phyloP scores from a whole-genome alignment of 176 grass and related monocot species.

The Carex myosuroides region DNA sequence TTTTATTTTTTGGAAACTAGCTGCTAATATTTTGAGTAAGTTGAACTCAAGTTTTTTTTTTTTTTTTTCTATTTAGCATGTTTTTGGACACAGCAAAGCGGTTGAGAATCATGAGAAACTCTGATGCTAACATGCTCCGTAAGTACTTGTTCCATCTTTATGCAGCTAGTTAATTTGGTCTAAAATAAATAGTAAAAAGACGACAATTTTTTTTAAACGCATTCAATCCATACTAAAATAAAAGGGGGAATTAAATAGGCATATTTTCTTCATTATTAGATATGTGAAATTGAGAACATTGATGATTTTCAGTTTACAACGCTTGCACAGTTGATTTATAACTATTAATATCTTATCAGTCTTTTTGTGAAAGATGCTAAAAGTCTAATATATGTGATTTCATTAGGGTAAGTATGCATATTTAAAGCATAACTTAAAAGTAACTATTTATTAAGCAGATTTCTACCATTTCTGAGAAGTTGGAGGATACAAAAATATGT shows the following conservation, averaged over 20 bases:
- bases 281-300: not conserved
- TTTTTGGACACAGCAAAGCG: slow-evolving; percentile 37
- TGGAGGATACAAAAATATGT: not conserved
- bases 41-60: not conserved
- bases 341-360: not conserved
- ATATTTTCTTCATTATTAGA: not conserved
- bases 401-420: not conserved
- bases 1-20: not conserved
- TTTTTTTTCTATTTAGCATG: slow-evolving; percentile 22
- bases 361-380: not conserved
- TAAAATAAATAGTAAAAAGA: not conserved
- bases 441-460: not conserved
- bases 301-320: not conserved
- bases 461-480: not conserved
- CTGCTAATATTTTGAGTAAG: not conserved
- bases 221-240: not conserved
- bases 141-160: not conserved
- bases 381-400: not conserved
- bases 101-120: slow-evolving; percentile 45
- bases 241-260: not conserved
- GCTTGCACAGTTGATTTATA: not conserved
- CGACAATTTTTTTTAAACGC: not conserved
- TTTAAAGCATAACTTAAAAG: not conserved
- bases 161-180: not conserved
- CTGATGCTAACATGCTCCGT: slow-evolving; percentile 14